A percentile compares a stretch with the other conserved stretches of the same genome.
Evolutionary conservation across 495 filamentous ascomycete genomes (phyloP).

Genomic region (Aspergillus sparsus): DNA sequence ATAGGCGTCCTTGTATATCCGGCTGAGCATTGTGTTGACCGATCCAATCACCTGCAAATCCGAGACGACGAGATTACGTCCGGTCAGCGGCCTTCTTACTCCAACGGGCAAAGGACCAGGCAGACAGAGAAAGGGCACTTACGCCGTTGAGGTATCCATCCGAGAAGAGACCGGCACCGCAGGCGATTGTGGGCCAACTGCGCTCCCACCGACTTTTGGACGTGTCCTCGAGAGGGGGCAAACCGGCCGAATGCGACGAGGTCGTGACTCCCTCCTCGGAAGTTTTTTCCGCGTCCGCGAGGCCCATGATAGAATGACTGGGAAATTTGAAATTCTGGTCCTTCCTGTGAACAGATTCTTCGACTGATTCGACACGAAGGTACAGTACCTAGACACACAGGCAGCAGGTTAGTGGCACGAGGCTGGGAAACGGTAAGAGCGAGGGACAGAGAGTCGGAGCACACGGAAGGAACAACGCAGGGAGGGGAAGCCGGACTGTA

Average conservation of each 20-base stretch:
- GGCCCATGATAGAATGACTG: too few species aligned
- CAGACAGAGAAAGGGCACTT: slow-evolving; percentile 18
- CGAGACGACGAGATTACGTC: not conserved
- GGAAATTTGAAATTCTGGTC: too few species aligned
- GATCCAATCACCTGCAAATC: slow-evolving; percentile 71
- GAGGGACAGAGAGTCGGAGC: too few species aligned
- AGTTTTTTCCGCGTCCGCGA: slow-evolving; percentile 9
- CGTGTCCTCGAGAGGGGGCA: slow-evolving; percentile 39
- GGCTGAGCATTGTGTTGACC: slow-evolving; percentile 68
- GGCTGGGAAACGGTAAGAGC: too few species aligned
- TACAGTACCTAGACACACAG: too few species aligned
- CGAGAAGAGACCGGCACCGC: slow-evolving; percentile 85
- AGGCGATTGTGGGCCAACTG: slow-evolving; percentile 71
- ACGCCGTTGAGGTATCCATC: slow-evolving; percentile 90
- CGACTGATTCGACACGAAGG: too few species aligned
- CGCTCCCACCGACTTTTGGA: slow-evolving; percentile 59
- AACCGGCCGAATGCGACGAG: slow-evolving; percentile 18
- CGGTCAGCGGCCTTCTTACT: not conserved
- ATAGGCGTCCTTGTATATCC: slow-evolving; percentile 66
- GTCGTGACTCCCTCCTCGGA: not conserved
- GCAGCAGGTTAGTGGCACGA: too few species aligned
- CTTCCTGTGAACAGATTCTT: too few species aligned
- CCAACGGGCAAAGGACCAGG: not conserved
- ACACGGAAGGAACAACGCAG: too few species aligned
- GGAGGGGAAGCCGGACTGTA: too few species aligned